Evolutionary conservation across 2,329 filamentous ascomycete species (phyloP).

Genomic region (Ophiosphaerella herpotricha): DNA sequence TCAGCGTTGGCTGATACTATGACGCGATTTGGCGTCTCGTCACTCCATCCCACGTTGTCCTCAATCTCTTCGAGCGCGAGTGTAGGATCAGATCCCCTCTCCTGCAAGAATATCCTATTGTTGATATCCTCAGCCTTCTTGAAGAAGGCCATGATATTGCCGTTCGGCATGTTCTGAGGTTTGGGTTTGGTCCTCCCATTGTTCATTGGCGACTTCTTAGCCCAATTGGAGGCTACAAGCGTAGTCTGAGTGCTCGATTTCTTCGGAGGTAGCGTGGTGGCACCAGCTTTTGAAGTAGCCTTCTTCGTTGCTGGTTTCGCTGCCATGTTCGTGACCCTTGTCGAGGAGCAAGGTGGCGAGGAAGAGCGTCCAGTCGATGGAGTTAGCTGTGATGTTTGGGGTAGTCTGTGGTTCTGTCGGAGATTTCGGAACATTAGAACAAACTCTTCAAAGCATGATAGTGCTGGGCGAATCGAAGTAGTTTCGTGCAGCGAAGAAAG

Average conservation of each 20-base stretch:
- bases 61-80: slow-evolving; percentile 28
- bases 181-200: slow-evolving; percentile 44
- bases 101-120: slow-evolving; percentile 44
- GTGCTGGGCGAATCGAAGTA: not conserved
- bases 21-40: slow-evolving; percentile 25
- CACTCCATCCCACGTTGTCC: slow-evolving; percentile 38
- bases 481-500: too few relatives aligned
- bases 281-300: slow-evolving; percentile 16
- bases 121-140: slow-evolving; percentile 55
- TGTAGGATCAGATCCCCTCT: slow-evolving; percentile 26
- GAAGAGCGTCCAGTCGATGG: slow-evolving; percentile 58
- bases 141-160: slow-evolving; percentile 60
- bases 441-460: not conserved
- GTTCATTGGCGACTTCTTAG: slow-evolving; percentile 38
- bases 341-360: slow-evolving; percentile 51
- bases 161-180: slow-evolving; percentile 50
- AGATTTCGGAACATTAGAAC: slow-evolving; percentile 60
- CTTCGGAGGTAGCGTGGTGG: slow-evolving; percentile 19
- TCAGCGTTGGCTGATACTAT: slow-evolving; percentile 23
- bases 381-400: slow-evolving; percentile 40
- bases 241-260: slow-evolving; percentile 40
- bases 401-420: slow-evolving; percentile 50
- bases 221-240: slow-evolving; percentile 36
- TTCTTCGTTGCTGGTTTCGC: slow-evolving; percentile 30
- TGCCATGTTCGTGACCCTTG: slow-evolving; percentile 23